These are phyloP conservation scores for Boletellus ananiceps DNA, from an alignment of 768 basidiomycete species.

Conservation along the genomic window DNA sequence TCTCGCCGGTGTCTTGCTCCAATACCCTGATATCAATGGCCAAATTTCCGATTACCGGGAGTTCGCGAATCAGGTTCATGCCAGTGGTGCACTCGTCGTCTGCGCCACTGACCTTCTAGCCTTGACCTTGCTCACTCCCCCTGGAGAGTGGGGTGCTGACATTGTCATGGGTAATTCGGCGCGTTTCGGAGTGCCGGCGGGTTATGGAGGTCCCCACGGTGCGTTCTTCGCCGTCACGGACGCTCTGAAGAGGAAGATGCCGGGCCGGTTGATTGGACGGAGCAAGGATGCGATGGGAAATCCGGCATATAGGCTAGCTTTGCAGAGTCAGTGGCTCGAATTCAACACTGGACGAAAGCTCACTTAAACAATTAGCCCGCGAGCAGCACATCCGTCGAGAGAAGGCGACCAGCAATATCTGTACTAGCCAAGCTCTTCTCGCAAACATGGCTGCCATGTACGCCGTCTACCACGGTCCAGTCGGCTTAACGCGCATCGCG, in stretches of 20 bases:
- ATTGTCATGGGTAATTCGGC: conserved; percentile 93
- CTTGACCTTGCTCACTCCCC: conserved; percentile 87
- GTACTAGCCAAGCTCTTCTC: conserved; percentile 94
- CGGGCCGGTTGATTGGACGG: conserved; percentile 90
- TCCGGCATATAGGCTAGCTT: conserved; percentile 84
- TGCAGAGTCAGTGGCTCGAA: conserved; percentile 71
- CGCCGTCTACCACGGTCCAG: conserved; percentile 93
- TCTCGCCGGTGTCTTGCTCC: conserved; percentile 83
- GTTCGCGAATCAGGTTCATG: conserved; percentile 67
- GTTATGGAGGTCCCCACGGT: conserved; percentile 97
- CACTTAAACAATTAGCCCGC: conserved; percentile 52
- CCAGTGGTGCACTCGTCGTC: conserved; percentile 71
- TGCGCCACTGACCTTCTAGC: conserved; percentile 92
- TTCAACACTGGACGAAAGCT: conserved; percentile 6
- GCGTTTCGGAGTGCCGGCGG: conserved; percentile 93
- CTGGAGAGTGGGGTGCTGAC: conserved; percentile 98
- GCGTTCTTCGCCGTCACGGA: conserved; percentile 97
- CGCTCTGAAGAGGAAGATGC: conserved; percentile 94
- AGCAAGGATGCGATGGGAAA: conserved; percentile 83
- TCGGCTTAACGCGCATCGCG: conserved; percentile 79
- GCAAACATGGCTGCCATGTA: conserved; percentile 99
- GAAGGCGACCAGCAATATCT: conserved; percentile 98
- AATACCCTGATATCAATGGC: conserved; percentile 93
- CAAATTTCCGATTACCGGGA: conserved; percentile 66
- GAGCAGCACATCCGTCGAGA: conserved; percentile 97